Conservation (phyloP, 1,284 basidiomycete species). For the Ganoderma sinense region DNA sequence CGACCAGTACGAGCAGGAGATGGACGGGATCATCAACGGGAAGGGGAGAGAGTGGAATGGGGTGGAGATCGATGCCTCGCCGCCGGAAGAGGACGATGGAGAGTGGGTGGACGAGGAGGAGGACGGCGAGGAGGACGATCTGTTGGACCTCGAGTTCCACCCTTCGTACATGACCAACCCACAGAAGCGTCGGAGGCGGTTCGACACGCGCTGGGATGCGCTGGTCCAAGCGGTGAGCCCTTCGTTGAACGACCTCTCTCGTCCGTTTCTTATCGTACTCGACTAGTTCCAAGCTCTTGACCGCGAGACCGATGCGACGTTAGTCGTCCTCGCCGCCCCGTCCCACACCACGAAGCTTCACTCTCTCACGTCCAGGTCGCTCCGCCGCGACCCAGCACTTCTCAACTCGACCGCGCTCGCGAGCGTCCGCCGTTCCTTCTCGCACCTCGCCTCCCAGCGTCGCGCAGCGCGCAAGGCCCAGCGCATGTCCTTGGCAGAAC, state of each 20-base stretch:
- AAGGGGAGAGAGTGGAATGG: constrained; percentile 26
- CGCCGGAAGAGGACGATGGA: constrained; percentile 45
- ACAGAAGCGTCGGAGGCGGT: constrained; percentile 71
- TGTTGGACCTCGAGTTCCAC: constrained; percentile 79
- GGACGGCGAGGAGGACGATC: constrained; percentile 70
- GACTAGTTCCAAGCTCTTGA: constrained; percentile 78
- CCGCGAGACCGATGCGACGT: constrained; percentile 79
- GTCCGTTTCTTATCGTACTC: constrained; percentile 19
- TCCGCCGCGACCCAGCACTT: constrained; percentile 62
- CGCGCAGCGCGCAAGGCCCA: constrained; percentile 54
- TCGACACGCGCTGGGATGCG: constrained; percentile 78
- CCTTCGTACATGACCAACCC: constrained; percentile 70
- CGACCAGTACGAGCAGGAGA: constrained; percentile 45
- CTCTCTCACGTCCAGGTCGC: constrained; percentile 67
- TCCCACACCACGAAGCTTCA: constrained; percentile 72
- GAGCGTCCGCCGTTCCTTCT: constrained; percentile 62
- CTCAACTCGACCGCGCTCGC: constrained; percentile 55
- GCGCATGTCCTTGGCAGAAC: constrained; percentile 62
- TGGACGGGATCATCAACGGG: constrained; percentile 40
- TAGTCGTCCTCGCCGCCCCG: constrained; percentile 76
- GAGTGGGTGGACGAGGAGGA: constrained; percentile 83
- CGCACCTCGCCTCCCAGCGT: constrained; percentile 64
- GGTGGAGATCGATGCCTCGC: constrained; percentile 18
- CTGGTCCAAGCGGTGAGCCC: constrained; percentile 71
- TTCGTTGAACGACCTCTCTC: not conserved